Conservation (phyloP, 2,329 filamentous ascomycete genomes). For the Cladosporium halotolerans region DNA sequence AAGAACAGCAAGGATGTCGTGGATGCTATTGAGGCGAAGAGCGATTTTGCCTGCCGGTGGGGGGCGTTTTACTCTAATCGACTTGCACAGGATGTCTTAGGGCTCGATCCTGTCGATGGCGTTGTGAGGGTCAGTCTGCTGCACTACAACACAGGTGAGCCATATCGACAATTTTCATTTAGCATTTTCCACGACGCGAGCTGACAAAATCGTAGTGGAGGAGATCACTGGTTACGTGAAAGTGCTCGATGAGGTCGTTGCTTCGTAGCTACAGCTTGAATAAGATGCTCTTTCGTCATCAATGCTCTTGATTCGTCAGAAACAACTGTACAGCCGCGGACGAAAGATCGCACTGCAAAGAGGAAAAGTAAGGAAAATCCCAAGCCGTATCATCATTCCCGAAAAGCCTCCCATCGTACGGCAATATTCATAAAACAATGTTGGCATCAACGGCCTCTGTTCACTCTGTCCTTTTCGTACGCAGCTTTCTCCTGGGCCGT, state of each 20-base stretch:
- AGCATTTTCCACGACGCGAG: background rate
- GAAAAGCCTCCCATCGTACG: background rate
- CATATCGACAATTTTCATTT: background rate
- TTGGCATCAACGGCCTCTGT: conserved; percentile 2
- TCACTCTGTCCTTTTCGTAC: conserved; percentile 20
- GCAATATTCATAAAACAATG: too few relatives aligned
- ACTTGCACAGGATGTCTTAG: conserved; percentile 53
- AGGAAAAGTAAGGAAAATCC: too few relatives aligned
- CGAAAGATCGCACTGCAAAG: too few relatives aligned
- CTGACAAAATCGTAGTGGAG: conserved; percentile 38
- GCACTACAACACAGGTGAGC: conserved; percentile 64
- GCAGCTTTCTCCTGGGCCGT: conserved; percentile 35
- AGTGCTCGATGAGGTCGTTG: conserved; percentile 44
- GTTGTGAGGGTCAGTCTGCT: conserved; percentile 65
- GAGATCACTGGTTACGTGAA: conserved; percentile 50
- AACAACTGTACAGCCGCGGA: too few relatives aligned
- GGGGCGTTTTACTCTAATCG: conserved; percentile 65
- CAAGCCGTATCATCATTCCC: background rate
- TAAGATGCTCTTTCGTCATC: too few relatives aligned
- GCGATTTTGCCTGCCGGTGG: conserved; percentile 58
- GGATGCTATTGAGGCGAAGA: conserved; percentile 54
- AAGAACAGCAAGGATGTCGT: conserved; percentile 53
- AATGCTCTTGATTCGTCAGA: too few relatives aligned
- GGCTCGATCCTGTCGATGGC: conserved; percentile 51
- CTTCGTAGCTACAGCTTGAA: background rate